Base-by-base conservation (phyloP, 1,139 yeast species). In the Taphrina communis region DNA sequence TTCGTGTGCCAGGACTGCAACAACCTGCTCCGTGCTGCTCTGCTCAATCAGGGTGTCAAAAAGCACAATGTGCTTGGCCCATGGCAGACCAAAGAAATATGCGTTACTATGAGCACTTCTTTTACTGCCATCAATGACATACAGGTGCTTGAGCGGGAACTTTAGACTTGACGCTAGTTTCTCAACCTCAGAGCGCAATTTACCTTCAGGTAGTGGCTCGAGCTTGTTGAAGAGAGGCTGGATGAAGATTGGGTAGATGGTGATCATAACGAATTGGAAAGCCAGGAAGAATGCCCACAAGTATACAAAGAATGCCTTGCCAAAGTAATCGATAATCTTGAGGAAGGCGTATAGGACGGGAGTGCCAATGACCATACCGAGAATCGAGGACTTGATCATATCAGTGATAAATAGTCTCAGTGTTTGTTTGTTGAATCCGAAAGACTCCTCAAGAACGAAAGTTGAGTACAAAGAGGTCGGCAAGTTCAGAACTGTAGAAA, bases 81-180 rank as follows among this genome's bases (percentile, higher is more conserved):
- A 93, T 58, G 99, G 99, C 75, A 94, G 83, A 6, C 99, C 99
- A 73, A 90, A 86, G 77, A 94, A 94, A 78, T 90, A 94, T 57
- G 99, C 99, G 77, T 94, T 94, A 6, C 98, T 93, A 79, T 94
- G 99, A 14, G 96, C 86, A 0, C 97, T 90, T 80, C 98, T 88
- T 78, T 89, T 90, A 63, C 98, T 93, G 14, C 98, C 98, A 77
- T 94, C 99, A 77, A 93, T 86, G 65, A 93, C 97, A 75, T 85
- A 90, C 71, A 94, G 82, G 76, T 91, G 88, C 70, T 88, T 85
- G 77, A 92, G 85, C 73, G 99, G 99, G 85, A 94, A 94, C 48
- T 86, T 82, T 76, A 90, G 90, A 69, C 83, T 79, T 14, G 81
- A 77, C 39, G 99, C 97, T 72, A 94, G 84, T 36, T 84, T 81